Evolutionary conservation across 1,284 basidiomycete species (phyloP).

Genomic region (Tilletia caries): DNA sequence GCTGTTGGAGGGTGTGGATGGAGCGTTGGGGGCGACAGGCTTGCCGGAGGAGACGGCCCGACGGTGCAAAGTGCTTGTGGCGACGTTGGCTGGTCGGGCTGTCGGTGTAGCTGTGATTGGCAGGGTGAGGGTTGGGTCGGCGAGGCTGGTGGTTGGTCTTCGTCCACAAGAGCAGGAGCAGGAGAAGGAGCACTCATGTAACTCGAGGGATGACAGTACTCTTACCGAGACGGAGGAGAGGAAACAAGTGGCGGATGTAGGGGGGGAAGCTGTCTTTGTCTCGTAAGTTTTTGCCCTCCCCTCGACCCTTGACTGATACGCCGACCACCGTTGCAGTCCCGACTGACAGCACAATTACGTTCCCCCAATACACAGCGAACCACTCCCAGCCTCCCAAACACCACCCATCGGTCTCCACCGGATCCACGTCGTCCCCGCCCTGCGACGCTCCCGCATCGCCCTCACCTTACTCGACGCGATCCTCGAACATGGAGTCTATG

Average conservation of each 20-base stretch:
- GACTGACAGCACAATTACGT: too few relatives aligned
- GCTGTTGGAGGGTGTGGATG: conserved; percentile 33
- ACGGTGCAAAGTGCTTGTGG: conserved; percentile 33
- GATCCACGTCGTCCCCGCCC: conserved; percentile 36
- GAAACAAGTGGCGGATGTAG: background rate
- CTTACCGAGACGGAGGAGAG: background rate
- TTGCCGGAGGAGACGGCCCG: conserved; percentile 21
- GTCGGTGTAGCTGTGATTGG: conserved; percentile 34
- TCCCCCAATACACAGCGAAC: too few relatives aligned
- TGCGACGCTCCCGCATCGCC: conserved; percentile 36
- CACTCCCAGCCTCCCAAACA: conserved; percentile 24
- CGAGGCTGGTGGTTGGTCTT: conserved; percentile 29
- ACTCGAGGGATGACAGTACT: too few relatives aligned
- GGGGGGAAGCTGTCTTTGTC: background rate
- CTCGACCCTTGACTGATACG: background rate
- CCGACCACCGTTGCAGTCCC: too few relatives aligned
- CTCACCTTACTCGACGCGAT: conserved; percentile 34
- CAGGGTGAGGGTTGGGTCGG: conserved; percentile 24
- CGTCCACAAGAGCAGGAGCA: too few relatives aligned
- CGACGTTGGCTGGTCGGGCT: conserved; percentile 28
- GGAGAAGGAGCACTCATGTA: too few relatives aligned
- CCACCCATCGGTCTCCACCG: conserved; percentile 41
- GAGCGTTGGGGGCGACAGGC: conserved; percentile 36
- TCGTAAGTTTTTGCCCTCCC: background rate
- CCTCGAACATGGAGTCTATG: conserved; percentile 38